Conservation (phyloP, 495 filamentous ascomycete species). For the Annulohypoxylon moriforme region DNA sequence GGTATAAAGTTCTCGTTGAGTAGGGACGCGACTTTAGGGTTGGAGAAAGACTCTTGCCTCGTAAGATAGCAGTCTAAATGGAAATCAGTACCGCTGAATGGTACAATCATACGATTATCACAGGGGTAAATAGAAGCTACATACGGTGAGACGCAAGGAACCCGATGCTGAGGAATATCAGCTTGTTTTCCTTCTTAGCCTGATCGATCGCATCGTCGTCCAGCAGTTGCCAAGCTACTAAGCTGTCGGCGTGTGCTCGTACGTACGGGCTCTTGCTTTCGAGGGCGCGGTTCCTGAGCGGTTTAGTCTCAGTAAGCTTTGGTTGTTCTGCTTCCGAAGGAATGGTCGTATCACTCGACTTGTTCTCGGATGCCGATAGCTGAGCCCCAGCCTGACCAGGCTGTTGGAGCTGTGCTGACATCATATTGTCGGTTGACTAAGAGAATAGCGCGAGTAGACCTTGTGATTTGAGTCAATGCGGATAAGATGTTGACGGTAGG, state of each 20-base stretch:
- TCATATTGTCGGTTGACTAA: constrained; percentile 43
- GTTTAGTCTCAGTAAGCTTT: constrained; percentile 7
- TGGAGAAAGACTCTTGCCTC: constrained; percentile 92
- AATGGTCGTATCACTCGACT: constrained; percentile 7
- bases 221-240: constrained; percentile 95
- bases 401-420: constrained; percentile 52
- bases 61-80: constrained; percentile 87
- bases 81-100: constrained; percentile 16
- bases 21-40: constrained; percentile 79
- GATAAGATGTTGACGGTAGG: constrained; percentile 1
- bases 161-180: constrained; percentile 95
- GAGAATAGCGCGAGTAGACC: neutral
- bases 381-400: constrained; percentile 32
- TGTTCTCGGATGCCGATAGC: constrained; percentile 1
- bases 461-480: neutral
- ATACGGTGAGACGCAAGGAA: constrained; percentile 95
- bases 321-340: neutral
- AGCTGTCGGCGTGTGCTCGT: constrained; percentile 81
- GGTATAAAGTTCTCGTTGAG: constrained; percentile 92
- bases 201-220: constrained; percentile 78
- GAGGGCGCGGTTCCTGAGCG: constrained; percentile 74
- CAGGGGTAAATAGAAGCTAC: constrained; percentile 42
- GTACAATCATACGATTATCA: neutral
- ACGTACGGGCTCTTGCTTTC: constrained; percentile 88
- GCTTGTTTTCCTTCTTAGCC: constrained; percentile 81